Base-by-base conservation (phyloP, 257 asterid species). In the Lycium ferocissimum region DNA sequence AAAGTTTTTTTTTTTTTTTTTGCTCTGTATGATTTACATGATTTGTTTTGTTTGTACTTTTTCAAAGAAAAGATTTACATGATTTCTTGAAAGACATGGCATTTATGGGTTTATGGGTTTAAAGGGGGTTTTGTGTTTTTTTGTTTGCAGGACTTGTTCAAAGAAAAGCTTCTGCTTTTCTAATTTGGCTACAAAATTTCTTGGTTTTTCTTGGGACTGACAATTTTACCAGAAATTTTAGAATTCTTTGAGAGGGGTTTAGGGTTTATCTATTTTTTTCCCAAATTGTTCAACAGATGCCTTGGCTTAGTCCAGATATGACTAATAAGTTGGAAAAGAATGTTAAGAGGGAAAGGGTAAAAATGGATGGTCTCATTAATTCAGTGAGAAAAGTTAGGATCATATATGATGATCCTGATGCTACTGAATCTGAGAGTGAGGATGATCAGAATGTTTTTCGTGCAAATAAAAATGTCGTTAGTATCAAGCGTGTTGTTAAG, bases 391-490 rank as follows among this genome's bases (percentile, higher is more conserved):
- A 78, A 83, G 81, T 89, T 54, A 47, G 85, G 15, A 85, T 89
- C 2, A 65, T 20, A 26, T 89, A 87, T 59, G 45, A 49, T 63
- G 91, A 89, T 83, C 91, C 91, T 35, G 90, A 89, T 80, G 91
- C 89, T 63, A 89, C 91, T 43, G 91, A 87, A 47, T 87, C 89
- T 40, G 89, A 85, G 73, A 56, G 80, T 4, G 85, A 87, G 3
- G 82, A 59, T 49, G 88, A 85, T 38, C 45, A 47, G 3, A 47
- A 33, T 18, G 33, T 0, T 26, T 26, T 26, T 1, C 1, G 11
- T 17, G 14, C 11, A 5, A 43, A 65, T 66, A 66, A 37, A 69
- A 33, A 18, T 18, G n/a, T 5, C 8, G 62, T 2, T 20, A 37
- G 83, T 13, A 2, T 14, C 58, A 89, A 87, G 66, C 87, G 89